Evolutionary conservation across 2,329 filamentous ascomycete genomes (phyloP), one percentile per base, ranked within the genome.

Genomic region (Aspergillus costaricaensis): DNA sequence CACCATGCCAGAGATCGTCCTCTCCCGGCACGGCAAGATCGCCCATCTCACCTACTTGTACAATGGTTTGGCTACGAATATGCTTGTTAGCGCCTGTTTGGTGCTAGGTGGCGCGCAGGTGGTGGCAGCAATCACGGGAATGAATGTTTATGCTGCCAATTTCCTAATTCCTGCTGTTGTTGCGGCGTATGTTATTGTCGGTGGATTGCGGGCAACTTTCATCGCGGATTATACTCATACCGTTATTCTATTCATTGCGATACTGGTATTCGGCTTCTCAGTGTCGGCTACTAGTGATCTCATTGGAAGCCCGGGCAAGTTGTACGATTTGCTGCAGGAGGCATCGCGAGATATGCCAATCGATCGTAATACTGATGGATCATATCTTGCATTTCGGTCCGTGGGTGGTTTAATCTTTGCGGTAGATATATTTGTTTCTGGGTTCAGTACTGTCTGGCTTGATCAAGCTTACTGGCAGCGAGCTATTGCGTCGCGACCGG

Each of bases 391-490:
- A 0, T 74, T 79, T 60, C 74, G 72, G 36, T 73, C 69, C 7
- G 68, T 75, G 32, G 70, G 68, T 9, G 76, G 75, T 0, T 61
- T 79, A 5, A 66, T 77, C 23, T 79, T 79, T 60, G 78, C 73
- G 2, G 65, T 75, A 12, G 71, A 76, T 58, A 55, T 78, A 5
- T 73, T 80, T 38, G 68, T 77, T 0, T 70, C 75, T 0, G 74
- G 76, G 0, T 78, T 80, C 57, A 65, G 63, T 1, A 68, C 66
- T 5, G 66, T 69, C 12, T 80, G 74, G 72, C 70, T 79, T 0
- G 77, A 80, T 61, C 77, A 80, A 67, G 77, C 74, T 1, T 80
- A 80, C 62, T 80, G 77, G 78, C 78, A 80, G 65, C 74, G 77
- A 2, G 78, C 77, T 3, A 79, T 81, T 60, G 77, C 78, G 6